Base-by-base conservation (phyloP, 176 grass and related monocot species). In the Oryza brachyantha region DNA sequence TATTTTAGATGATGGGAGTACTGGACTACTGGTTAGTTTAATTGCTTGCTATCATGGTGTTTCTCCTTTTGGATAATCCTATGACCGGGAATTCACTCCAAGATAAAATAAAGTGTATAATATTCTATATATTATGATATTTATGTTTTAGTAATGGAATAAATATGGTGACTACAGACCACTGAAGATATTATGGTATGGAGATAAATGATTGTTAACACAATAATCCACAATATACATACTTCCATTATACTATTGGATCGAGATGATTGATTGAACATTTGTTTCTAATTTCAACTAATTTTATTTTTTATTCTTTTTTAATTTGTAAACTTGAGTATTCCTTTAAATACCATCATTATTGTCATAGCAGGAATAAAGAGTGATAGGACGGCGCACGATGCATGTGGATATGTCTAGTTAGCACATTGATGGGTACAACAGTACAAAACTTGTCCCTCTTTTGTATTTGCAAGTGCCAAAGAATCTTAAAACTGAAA, bases 21-120 rank as follows among this genome's bases (percentile, higher is more conserved):
- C n/a, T n/a, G n/a, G n/a, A n/a, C n/a, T n/a, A n/a, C n/a, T n/a
- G n/a, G n/a, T n/a, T n/a, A n/a, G n/a, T n/a, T n/a, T n/a, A n/a
- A n/a, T n/a, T n/a, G n/a, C n/a, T 79, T n/a, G n/a, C 42, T 84
- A 75, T 75, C 61, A 74, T 88, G 86, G 54, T 84, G 86, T 59
- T 55, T 10, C 70, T 76, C 8, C 81, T 65, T 81, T 24, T 43
- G 58, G 35, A 60, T 66, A 16, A 77, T 84, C 86, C 86, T 80
- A 88, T 61, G 86, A 64, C 55, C 16, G 35, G 27, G 7, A 81
- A 80, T 0, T 59, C 31, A 81, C 43, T 84, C 29, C 31, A 74
- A 83, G 38, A 74, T 79, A 0, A 57, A 57, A 57, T 10, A 57
- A 48, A 17, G 17, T 14, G 43, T 46, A 43, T 13, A 13, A 14